Base-by-base conservation (phyloP, 208 protist genomes). In the Acanthamoeba lenticulata region DNA sequence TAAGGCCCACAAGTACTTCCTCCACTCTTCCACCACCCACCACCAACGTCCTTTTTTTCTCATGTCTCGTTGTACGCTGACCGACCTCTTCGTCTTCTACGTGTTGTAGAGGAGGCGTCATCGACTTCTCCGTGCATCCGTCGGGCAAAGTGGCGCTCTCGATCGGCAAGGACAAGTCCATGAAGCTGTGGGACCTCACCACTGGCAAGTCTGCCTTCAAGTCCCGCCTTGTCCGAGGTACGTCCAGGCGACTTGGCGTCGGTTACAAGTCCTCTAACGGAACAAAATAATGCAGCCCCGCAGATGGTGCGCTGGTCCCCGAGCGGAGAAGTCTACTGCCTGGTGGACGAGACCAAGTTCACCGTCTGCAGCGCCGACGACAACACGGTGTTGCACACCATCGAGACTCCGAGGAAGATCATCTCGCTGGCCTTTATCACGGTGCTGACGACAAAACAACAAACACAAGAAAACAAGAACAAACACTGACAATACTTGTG, bases 111-210 rank as follows among this genome's bases (percentile, higher is more conserved):
- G 79, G 79, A 57, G 79, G 79, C 27, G 47, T 89, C 6, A 65
- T 89, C 19, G 79, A 52, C 17, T 62, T 89, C 32, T 89, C 79
- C 21, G 79, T 89, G n/a, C 79, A 89, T 42, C 79, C 79, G 32
- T 65, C 79, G 15, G 79, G 79, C 29, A 52, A 62, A 29, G 42
- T 89, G 29, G 79, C 79, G 49, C 32, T 89, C 44, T 89, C 79
- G 15, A 62, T 89, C 45, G 79, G 79, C 47, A 89, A 89, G 49
- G 79, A 89, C 49, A 89, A 89, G 79, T 65, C 42, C 44, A 52
- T 89, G 45, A 89, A 89, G 79, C 52, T 89, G 79, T 89, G 79
- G 79, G 49, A 89, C 60, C 79, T 89, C 36, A 27, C 60, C 3
- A 60, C 3, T 6, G 79, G 79, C 79, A 52, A 62, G 32, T 89